Base-by-base conservation (phyloP, 371 early-diverging fungal species). In the Apophysomyces variabilis region DNA sequence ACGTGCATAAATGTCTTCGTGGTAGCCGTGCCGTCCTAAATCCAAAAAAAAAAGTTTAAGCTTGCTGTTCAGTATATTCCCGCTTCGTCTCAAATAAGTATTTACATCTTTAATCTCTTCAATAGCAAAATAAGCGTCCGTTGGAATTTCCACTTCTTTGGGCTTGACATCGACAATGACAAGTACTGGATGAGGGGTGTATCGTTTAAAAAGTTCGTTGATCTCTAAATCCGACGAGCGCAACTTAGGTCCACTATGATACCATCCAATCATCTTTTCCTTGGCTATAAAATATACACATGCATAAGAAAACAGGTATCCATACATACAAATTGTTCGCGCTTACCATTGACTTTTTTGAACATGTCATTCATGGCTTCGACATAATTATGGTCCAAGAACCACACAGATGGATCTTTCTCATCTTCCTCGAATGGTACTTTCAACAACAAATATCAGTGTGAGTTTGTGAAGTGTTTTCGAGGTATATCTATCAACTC, bases 401-500 rank as follows among this genome's bases (percentile, higher is more conserved):
- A 99, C 98, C 99, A 99, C 7, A 97, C 96, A 6, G 91, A 89
- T 14, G 96, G 94, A 81, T 97, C 95, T 78, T 96, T 96, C 66
- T 99, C 97, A 74, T 99, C 98, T 82, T 99, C 99, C 80, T 98
- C 98, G 78, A 99, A 99, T 21, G 99, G 99, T 14, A 99, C 99
- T 94, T 76, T 14, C 4, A 43, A 39, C 32, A 38, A 56, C 57
- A 32, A 61, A 58, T 14, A 54, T n/a, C 1, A 63, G 36, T 38
- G 2, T 7, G 13, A 13, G 47, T 18, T 13, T 13, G 26, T 43
- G 12, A 9, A 14, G n/a, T 11, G 8, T 37, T 13, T 37, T 14
- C 38, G 36, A 26, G 32, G 32, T 26, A 26, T 26, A 3, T 26
- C 32, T 11, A 26, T 45, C 5, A 38, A 60, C 35, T 38, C 38